Percentiles rank a stretch among this genome's conserved stretches.
phyloP scores from a whole-genome alignment of 1,284 basidiomycete genomes.

The Vanrija pseudolonga region DNA sequence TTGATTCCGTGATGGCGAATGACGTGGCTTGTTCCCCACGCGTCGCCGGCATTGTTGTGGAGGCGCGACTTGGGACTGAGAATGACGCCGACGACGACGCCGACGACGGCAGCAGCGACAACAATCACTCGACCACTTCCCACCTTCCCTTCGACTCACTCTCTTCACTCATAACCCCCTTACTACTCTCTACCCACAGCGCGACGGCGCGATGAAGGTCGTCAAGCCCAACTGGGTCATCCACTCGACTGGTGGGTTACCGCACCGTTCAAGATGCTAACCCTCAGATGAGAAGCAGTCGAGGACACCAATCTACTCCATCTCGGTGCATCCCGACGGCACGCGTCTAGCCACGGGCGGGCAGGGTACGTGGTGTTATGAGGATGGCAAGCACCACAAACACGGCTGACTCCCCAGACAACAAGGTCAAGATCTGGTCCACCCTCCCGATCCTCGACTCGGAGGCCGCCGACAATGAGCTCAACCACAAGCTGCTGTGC shows the following conservation, averaged over 20 bases:
- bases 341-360: slow-evolving; percentile 94
- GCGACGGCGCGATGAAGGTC: slow-evolving; percentile 37
- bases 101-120: too few relatives aligned
- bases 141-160: too few relatives aligned
- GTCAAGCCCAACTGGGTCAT: slow-evolving; percentile 50
- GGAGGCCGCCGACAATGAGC: slow-evolving; percentile 66
- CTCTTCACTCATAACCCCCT: too few relatives aligned
- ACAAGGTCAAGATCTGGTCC: slow-evolving; percentile 95
- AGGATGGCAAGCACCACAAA: neutral
- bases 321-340: slow-evolving; percentile 92
- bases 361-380: slow-evolving; percentile 53
- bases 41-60: too few relatives aligned
- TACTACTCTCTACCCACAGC: neutral
- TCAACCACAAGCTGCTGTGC: slow-evolving; percentile 79
- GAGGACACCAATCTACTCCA: slow-evolving; percentile 81
- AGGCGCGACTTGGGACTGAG: too few relatives aligned
- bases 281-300: slow-evolving; percentile 56
- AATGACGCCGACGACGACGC: too few relatives aligned
- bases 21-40: neutral
- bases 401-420: slow-evolving; percentile 55
- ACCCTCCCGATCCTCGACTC: slow-evolving; percentile 83
- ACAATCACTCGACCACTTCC: too few relatives aligned
- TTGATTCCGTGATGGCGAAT: neutral
- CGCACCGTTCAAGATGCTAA: neutral
- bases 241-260: slow-evolving; percentile 29